Percentiles rank a stretch among this genome's conserved stretches.
These are phyloP conservation scores for Euphorbia schlechtendalii DNA, from an alignment of 441 rosid genomes.

Conservation along the genomic window DNA sequence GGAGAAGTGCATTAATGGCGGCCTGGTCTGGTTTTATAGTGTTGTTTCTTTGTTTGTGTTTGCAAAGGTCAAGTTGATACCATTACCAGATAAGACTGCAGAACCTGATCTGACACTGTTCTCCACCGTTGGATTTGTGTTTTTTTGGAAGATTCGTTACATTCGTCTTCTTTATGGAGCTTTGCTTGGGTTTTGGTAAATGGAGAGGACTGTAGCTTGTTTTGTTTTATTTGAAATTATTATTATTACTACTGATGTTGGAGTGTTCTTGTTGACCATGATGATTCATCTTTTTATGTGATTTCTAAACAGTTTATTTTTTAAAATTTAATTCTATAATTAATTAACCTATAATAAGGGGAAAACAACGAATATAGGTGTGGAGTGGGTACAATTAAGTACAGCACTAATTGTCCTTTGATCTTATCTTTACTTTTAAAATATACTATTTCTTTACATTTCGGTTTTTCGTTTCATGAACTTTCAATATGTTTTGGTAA, in stretches of 20 bases:
- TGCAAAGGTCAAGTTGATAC: slow-evolving; percentile 15
- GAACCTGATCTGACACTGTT: neutral
- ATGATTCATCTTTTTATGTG: neutral
- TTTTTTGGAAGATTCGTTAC: neutral
- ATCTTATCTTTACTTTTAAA: no score
- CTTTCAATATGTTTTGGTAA: no score
- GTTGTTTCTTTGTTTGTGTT: no score
- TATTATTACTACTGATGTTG: neutral
- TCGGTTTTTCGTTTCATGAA: no score
- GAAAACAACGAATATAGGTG: no score
- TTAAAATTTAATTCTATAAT: neutral
- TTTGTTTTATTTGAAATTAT: neutral
- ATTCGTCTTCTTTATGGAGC: neutral
- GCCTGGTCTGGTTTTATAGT: slow-evolving; percentile 17
- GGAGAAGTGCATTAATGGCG: slow-evolving; percentile 41
- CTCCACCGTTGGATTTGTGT: slow-evolving; percentile 22
- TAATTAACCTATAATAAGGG: neutral
- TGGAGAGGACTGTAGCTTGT: no score
- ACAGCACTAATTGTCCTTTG: no score
- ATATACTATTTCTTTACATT: no score
- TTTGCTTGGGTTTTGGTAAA: neutral
- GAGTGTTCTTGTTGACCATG: neutral
- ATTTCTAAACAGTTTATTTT: neutral
- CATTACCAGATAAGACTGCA: slow-evolving; percentile 23
- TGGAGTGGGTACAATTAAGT: no score